A percentile compares a stretch with the other conserved stretches of the same genome.
Conservation (phyloP, 129 eudicot species). For the Helianthus tuberosus region DNA sequence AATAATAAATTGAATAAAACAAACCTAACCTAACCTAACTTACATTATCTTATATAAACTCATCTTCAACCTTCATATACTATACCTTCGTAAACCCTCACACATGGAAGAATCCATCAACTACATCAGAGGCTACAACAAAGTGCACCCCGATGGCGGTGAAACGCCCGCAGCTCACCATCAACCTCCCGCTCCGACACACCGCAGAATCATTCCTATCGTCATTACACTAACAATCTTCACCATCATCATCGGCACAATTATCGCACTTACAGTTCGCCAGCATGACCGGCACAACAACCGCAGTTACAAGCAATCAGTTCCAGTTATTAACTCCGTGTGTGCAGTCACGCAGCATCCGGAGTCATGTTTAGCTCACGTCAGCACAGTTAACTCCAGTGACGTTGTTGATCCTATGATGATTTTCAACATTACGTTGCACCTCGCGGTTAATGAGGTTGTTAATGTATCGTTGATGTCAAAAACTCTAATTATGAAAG, state of each 20-base stretch:
- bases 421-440: constrained; percentile 59
- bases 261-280: constrained; percentile 23
- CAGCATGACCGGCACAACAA: background rate
- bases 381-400: constrained; percentile 39
- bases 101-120: constrained; percentile 53
- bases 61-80: too few relatives aligned
- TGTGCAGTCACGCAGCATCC: constrained; percentile 73
- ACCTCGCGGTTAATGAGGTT: constrained; percentile 33
- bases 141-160: constrained; percentile 43
- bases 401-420: constrained; percentile 41
- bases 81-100: background rate
- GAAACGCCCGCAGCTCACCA: constrained; percentile 16
- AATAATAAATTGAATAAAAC: too few relatives aligned
- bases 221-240: constrained; percentile 32
- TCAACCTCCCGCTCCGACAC: constrained; percentile 28
- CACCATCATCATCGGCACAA: constrained; percentile 31
- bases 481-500: constrained; percentile 32
- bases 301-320: background rate
- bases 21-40: background rate
- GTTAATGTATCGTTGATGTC: constrained; percentile 49
- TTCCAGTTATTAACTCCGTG: constrained; percentile 41
- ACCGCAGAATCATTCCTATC: constrained; percentile 37
- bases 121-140: constrained; percentile 57
- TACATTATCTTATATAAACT: background rate
- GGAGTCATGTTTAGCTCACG: constrained; percentile 49